Percentiles rank a stretch among this genome's conserved stretches.
Conservation (phyloP, 2,329 filamentous ascomycete genomes). For the Trichoderma cornu-damae region DNA sequence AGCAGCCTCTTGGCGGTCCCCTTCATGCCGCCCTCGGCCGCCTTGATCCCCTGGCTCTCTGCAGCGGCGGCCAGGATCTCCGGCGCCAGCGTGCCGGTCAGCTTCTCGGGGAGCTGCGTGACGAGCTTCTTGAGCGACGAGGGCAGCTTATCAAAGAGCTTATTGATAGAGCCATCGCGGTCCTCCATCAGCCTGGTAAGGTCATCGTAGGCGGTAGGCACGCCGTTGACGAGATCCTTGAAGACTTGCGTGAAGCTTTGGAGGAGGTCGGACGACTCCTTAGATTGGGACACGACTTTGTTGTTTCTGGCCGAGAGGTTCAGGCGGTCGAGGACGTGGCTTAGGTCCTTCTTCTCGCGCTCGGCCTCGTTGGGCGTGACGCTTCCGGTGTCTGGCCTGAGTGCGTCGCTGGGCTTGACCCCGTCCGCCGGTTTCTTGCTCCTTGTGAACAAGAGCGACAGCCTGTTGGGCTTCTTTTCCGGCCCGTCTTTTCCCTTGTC, state of each 20-base stretch:
- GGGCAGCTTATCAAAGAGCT: conserved; percentile 64
- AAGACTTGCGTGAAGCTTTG: conserved; percentile 83
- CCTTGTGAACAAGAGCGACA: conserved; percentile 35
- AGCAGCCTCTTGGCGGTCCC: conserved; percentile 62
- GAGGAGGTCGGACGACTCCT: conserved; percentile 76
- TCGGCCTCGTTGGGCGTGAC: conserved; percentile 40
- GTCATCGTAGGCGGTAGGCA: conserved; percentile 88
- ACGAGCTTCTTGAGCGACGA: conserved; percentile 79
- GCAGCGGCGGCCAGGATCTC: conserved; percentile 76
- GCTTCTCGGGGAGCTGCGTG: conserved; percentile 73
- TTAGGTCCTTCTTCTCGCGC: conserved; percentile 65
- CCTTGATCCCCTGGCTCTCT: conserved; percentile 63
- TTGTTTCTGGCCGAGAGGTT: conserved; percentile 82
- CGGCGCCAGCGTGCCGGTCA: conserved; percentile 70
- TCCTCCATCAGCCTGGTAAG: conserved; percentile 61
- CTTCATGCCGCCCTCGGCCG: conserved; percentile 53
- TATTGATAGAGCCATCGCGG: conserved; percentile 54
- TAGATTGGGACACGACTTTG: conserved; percentile 76
- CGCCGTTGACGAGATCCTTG: conserved; percentile 87
- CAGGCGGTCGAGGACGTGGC: conserved; percentile 72
- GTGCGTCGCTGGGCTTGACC: conserved; percentile 28
- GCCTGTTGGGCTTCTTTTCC: conserved; percentile 33
- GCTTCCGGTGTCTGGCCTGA: conserved; percentile 32
- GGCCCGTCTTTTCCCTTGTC: conserved; percentile 29
- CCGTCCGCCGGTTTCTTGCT: conserved; percentile 34